phyloP scores from a whole-genome alignment of 148 eudicot species.

The Tetragonia tetragonoides region DNA sequence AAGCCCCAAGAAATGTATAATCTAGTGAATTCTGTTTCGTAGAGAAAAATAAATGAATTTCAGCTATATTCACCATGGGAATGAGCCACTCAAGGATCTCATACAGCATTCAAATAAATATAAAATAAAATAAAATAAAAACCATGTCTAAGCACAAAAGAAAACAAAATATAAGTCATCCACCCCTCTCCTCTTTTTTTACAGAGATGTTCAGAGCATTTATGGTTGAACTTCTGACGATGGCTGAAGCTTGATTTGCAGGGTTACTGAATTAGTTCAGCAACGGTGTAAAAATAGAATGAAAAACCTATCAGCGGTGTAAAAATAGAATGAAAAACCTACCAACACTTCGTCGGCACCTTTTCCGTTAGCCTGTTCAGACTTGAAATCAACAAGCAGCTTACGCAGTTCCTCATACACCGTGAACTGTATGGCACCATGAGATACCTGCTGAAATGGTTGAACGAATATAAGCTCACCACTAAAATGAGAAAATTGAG shows the following conservation, averaged over 20 bases:
- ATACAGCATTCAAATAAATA: not conserved
- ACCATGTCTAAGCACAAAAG: not conserved
- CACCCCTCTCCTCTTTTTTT: not conserved
- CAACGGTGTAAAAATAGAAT: not conserved
- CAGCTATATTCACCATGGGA: not conserved
- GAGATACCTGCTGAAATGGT: slow-evolving; percentile 86
- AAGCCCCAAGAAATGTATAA: slow-evolving; percentile 79
- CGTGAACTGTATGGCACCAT: slow-evolving; percentile 98
- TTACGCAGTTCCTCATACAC: slow-evolving; percentile 93
- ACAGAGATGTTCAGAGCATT: not conserved
- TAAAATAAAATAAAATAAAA: not conserved
- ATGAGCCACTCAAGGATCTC: not conserved
- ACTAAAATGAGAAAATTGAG: not conserved
- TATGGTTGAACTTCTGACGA: not conserved
- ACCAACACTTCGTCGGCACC: slow-evolving; percentile 57
- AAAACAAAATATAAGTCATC: not conserved
- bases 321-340: slow-evolving; percentile 19
- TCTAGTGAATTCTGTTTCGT: slow-evolving; percentile 67
- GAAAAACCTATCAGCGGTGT: slow-evolving; percentile 27
- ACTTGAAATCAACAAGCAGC: slow-evolving; percentile 46
- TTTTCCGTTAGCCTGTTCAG: slow-evolving; percentile 24
- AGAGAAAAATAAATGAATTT: slow-evolving; percentile 13
- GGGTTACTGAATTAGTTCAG: not conserved
- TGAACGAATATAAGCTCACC: slow-evolving; percentile 8
- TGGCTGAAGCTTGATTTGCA: not conserved